Percentiles rank a stretch among this genome's conserved stretches.
These are phyloP conservation scores for Rubia balearica DNA, from an alignment of 305 asterid species.

Conservation along the genomic window DNA sequence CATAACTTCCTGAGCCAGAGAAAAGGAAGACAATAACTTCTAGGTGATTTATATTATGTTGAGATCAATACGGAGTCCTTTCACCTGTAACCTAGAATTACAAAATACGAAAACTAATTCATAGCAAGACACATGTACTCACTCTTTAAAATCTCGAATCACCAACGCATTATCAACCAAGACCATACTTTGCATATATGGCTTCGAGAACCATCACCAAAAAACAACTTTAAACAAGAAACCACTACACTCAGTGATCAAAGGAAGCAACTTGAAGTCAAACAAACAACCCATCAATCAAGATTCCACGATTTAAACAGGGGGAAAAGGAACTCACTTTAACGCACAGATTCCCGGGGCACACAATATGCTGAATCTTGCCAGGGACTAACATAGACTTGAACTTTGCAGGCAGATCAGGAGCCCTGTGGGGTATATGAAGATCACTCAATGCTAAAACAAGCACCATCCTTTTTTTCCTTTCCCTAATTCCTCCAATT, in stretches of 20 bases:
- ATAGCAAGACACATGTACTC: neutral
- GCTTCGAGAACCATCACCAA: neutral
- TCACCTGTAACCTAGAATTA: neutral
- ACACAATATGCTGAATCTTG: slow-evolving; percentile 87
- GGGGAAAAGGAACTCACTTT: slow-evolving; percentile 47
- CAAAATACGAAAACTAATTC: neutral
- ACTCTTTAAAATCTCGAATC: neutral
- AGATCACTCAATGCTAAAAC: slow-evolving; percentile 93
- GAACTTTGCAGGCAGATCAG: slow-evolving; percentile 94
- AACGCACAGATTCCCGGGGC: slow-evolving; percentile 82
- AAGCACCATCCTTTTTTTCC: slow-evolving; percentile 52
- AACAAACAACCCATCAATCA: neutral
- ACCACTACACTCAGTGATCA: neutral
- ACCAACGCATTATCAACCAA: neutral
- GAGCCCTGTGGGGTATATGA: slow-evolving; percentile 91
- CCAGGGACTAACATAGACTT: slow-evolving; percentile 99
- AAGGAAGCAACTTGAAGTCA: neutral
- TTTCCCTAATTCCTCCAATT: slow-evolving; percentile 11
- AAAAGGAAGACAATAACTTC: neutral
- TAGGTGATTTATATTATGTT: neutral
- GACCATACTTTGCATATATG: neutral
- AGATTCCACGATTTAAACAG: neutral
- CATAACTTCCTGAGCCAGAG: neutral
- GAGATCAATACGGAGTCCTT: neutral
- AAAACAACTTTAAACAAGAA: neutral